Evolutionary conservation across 371 early-diverging fungal genomes (phyloP).

Genomic region (Actinomortierella ambigua): DNA sequence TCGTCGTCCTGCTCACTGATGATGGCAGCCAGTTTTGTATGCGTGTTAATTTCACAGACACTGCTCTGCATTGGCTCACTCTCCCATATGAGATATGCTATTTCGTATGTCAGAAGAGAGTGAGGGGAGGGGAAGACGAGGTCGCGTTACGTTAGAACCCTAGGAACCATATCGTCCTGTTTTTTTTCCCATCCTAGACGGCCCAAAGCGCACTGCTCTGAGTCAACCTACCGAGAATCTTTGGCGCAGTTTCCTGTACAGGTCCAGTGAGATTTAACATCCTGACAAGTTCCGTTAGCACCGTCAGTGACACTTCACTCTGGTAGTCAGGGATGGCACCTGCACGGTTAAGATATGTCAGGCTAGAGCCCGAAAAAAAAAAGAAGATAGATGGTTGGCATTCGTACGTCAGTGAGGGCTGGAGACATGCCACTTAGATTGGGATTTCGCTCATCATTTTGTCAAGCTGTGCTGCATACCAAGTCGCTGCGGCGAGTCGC

Average conservation of each 20-base stretch:
- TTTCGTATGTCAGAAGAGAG: too few species aligned
- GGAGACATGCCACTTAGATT: neutral
- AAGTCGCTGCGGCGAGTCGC: constrained; percentile 73
- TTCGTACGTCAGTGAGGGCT: neutral
- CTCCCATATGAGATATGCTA: constrained; percentile 75
- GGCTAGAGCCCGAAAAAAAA: constrained; percentile 40
- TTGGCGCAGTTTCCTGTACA: constrained; percentile 74
- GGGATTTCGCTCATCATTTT: neutral
- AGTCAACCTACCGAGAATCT: constrained; percentile 55
- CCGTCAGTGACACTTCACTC: constrained; percentile 58
- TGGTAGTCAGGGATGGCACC: constrained; percentile 62
- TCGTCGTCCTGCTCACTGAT: constrained; percentile 53
- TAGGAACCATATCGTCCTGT: neutral
- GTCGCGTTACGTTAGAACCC: neutral
- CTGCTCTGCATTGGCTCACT: constrained; percentile 80
- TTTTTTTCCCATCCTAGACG: too few species aligned
- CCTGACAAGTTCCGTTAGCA: constrained; percentile 80
- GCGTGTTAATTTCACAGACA: constrained; percentile 80
- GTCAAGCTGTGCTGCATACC: constrained; percentile 48
- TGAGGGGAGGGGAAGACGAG: neutral
- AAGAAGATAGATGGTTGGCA: too few species aligned
- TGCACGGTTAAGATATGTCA: constrained; percentile 73
- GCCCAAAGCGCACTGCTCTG: too few species aligned
- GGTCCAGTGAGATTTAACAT: constrained; percentile 64
- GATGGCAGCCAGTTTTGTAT: constrained; percentile 69